Percentiles rank a stretch among this genome's conserved stretches.
Evolutionary conservation across 805 yeast species (phyloP).

Genomic region (Ogataea minuta): DNA sequence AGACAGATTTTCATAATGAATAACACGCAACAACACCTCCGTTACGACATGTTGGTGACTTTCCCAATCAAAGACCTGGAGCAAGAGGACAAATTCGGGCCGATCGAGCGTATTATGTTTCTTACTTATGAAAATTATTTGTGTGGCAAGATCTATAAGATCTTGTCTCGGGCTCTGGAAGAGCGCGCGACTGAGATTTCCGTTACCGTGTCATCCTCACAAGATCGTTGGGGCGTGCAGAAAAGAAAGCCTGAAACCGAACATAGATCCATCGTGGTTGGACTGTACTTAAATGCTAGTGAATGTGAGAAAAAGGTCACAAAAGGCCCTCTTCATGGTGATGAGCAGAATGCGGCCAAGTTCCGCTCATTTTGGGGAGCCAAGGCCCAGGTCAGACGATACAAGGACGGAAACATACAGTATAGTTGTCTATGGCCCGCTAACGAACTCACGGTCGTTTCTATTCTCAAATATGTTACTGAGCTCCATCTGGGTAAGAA

Average conservation of each 20-base stretch:
- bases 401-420: slow-evolving; percentile 86
- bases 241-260: slow-evolving; percentile 52
- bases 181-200: slow-evolving; percentile 42
- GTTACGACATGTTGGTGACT: slow-evolving; percentile 63
- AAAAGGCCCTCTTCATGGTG: slow-evolving; percentile 75
- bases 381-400: slow-evolving; percentile 80
- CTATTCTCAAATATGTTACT: slow-evolving; percentile 63
- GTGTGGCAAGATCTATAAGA: slow-evolving; percentile 56
- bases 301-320: slow-evolving; percentile 81
- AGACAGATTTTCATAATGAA: slow-evolving; percentile 70
- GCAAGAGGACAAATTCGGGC: slow-evolving; percentile 50
- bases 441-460: slow-evolving; percentile 58
- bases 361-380: slow-evolving; percentile 90
- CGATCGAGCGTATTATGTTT: slow-evolving; percentile 70
- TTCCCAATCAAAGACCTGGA: slow-evolving; percentile 46
- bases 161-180: slow-evolving; percentile 58
- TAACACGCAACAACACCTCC: slow-evolving; percentile 50
- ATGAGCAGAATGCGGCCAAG: slow-evolving; percentile 51
- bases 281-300: slow-evolving; percentile 64
- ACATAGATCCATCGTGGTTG: slow-evolving; percentile 45
- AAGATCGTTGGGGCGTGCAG: slow-evolving; percentile 38
- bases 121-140: slow-evolving; percentile 66
- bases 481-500: slow-evolving; percentile 56
- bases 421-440: slow-evolving; percentile 88
- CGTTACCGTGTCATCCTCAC: slow-evolving; percentile 25